Percentiles rank a stretch among this genome's conserved stretches.
phyloP scores from a whole-genome alignment of 148 eudicot species.

The Pouteria glomerata region DNA sequence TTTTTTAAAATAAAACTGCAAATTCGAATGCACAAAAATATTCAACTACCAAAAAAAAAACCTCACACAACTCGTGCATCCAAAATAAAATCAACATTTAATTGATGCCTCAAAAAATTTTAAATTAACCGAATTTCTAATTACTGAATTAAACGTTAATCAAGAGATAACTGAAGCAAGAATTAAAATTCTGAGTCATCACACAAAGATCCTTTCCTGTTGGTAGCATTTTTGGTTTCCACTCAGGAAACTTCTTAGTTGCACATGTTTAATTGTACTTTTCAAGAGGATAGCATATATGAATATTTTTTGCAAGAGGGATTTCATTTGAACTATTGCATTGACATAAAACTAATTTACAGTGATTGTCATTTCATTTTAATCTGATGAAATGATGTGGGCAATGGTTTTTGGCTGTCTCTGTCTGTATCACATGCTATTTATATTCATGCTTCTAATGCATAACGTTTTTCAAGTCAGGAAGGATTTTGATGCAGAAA shows the following conservation, averaged over 20 bases:
- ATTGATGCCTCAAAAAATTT: no score
- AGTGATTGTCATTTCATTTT: not conserved
- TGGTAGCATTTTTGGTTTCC: no score
- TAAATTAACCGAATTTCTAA: no score
- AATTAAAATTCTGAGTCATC: no score
- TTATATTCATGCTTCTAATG: not conserved
- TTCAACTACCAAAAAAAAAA: no score
- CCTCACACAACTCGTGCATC: no score
- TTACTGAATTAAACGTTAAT: no score
- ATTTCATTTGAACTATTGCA: not conserved
- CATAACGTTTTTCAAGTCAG: constrained; percentile 26
- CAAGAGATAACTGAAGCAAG: no score
- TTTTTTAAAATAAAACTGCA: no score
- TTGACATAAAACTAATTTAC: not conserved
- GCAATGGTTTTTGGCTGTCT: not conserved
- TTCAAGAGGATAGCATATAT: constrained; percentile 3
- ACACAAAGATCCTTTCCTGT: no score
- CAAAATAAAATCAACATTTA: no score
- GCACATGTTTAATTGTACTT: not conserved
- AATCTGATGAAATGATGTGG: not conserved
- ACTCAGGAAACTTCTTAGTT: not conserved
- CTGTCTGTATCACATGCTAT: not conserved
- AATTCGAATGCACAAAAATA: no score
- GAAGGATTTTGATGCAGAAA: constrained; percentile 77
- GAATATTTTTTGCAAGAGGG: not conserved